Conservation (phyloP, 225 moss, liverwort and hornwort species). For the Pseudoscleropodium purum region DNA sequence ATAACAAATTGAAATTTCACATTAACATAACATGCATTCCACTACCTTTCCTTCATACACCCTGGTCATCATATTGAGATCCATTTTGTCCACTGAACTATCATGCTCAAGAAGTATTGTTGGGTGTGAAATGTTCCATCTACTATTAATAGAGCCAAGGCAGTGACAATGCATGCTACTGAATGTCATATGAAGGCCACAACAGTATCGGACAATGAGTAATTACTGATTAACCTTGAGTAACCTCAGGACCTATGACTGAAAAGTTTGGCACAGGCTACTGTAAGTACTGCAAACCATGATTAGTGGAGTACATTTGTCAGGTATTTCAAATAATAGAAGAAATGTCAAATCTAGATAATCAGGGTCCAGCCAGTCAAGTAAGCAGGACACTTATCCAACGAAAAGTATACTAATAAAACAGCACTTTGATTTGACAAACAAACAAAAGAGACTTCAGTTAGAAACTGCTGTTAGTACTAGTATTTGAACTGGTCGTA, state of each 20-base stretch:
- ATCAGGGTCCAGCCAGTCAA: not conserved
- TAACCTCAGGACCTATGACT: no score
- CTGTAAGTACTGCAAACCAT: not conserved
- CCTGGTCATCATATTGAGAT: no score
- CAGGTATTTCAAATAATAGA: not conserved
- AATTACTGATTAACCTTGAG: not conserved
- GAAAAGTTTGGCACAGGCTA: not conserved
- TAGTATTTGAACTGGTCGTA: not conserved
- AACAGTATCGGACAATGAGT: no score
- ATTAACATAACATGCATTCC: no score
- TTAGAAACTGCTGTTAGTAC: not conserved
- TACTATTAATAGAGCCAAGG: no score
- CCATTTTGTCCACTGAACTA: no score
- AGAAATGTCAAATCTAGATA: not conserved
- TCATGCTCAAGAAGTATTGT: no score
- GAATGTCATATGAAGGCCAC: no score
- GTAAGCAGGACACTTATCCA: not conserved
- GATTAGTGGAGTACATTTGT: not conserved
- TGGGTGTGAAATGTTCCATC: no score
- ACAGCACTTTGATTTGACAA: not conserved
- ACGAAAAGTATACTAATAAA: not conserved
- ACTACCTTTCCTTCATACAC: no score
- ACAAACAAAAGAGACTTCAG: not conserved
- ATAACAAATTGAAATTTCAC: not conserved
- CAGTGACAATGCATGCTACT: no score